Evolutionary conservation across 345 rosid genomes (phyloP).

Genomic region (Gossypium ekmanianum): DNA sequence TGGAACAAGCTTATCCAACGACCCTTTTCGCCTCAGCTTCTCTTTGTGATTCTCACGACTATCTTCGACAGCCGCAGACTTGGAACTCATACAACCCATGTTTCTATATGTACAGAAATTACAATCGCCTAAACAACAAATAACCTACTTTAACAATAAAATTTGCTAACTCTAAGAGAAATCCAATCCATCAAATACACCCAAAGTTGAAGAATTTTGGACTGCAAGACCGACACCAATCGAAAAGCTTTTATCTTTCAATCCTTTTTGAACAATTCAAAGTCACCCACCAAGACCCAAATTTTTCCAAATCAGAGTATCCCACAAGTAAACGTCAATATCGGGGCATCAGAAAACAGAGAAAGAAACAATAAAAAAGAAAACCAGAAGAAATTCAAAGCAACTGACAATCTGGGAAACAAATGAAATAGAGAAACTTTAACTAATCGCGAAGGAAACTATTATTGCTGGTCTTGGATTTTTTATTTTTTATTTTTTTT

Average conservation of each 20-base stretch:
- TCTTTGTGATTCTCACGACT: slow-evolving; percentile 43
- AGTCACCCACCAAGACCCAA: slow-evolving; percentile 22
- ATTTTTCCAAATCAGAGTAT: slow-evolving; percentile 11
- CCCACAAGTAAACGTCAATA: background rate
- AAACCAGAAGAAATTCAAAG: background rate
- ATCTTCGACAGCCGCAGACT: slow-evolving; percentile 40
- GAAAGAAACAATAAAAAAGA: background rate
- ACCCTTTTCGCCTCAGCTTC: slow-evolving; percentile 44
- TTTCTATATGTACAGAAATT: background rate
- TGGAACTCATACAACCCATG: slow-evolving; percentile 85
- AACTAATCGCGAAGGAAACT: slow-evolving; percentile 5
- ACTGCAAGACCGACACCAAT: background rate
- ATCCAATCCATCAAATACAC: slow-evolving; percentile 27
- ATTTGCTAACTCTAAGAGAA: too few species aligned
- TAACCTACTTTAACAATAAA: slow-evolving; percentile 17
- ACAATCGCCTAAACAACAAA: background rate
- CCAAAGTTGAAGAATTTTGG: slow-evolving; percentile 10
- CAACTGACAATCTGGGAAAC: background rate
- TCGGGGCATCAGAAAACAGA: background rate
- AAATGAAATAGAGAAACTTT: background rate
- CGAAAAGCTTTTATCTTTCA: background rate
- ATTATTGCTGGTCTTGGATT: background rate
- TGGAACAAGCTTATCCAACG: slow-evolving; percentile 53
- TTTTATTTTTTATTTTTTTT: too few species aligned
- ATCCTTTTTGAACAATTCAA: slow-evolving; percentile 18